Evolutionary conservation across 805 yeast genomes (phyloP), one percentile per base, ranked within the genome.

Genomic region (Cyberlindnera bimundalis): DNA sequence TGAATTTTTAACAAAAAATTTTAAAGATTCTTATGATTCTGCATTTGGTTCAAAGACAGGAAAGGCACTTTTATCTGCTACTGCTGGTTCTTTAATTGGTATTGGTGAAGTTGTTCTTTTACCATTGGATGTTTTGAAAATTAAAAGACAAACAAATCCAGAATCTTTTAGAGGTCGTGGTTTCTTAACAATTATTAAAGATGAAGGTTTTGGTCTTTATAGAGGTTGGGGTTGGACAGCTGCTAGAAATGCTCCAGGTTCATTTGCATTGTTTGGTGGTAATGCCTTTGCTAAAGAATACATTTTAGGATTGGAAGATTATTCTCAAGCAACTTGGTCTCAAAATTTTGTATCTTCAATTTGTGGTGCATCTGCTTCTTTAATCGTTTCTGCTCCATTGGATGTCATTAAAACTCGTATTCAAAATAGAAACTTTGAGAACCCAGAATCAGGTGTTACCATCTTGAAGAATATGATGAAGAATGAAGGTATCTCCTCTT

Each of bases 171-270:
- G 81, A 67, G 99, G 99, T 55, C 85, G 99, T 72, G 98, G 99
- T 10, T 90, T 93, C 69, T 46, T 90, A 52, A 84, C 77, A 66
- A 87, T 93, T 58, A 62, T 93, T 46, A 60, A 72, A 41, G 99
- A 93, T 61, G 99, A 93, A 69, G 98, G 99, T 15, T 74, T 88
- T 45, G 88, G 93, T 18, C 73, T 93, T 54, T 93, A 93, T 71
- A 77, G 96, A 63, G 99, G 99, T 52, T 90, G 97, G 96, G 98
- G 97, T 44, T 93, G 99, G 99, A 93, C 99, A 45, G 95, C 95
- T 54, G 99, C 99, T 32, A 84, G 99, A 78, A 93, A 93, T 64
- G 97, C 98, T 2, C 99, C 99, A 28, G 99, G 99, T 45, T 88
- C 96, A 2, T 93, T 93, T 61, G 96, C 98, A 14, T 73, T 93